These are phyloP conservation scores for Alternaria triticimaculans DNA, from an alignment of 2,329 filamentous ascomycete genomes.

Conservation along the genomic window DNA sequence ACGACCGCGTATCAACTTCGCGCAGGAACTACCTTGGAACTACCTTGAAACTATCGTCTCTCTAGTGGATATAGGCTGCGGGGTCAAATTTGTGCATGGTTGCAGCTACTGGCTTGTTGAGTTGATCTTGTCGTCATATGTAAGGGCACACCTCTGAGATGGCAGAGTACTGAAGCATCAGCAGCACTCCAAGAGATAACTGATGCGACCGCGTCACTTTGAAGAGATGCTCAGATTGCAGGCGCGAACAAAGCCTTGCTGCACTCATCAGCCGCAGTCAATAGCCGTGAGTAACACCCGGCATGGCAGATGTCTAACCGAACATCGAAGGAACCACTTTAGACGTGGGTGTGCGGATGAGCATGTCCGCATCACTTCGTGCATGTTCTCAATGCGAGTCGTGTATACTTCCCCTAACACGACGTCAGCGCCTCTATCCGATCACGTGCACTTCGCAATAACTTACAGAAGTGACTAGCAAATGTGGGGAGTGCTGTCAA, in stretches of 20 bases:
- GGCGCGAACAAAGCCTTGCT: background rate
- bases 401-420: background rate
- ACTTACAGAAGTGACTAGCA: slow-evolving; percentile 20
- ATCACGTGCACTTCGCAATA: slow-evolving; percentile 36
- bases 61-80: background rate
- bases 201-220: background rate
- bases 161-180: background rate
- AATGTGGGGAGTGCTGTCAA: slow-evolving; percentile 17
- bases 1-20: background rate
- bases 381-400: background rate
- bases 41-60: background rate
- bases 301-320: background rate
- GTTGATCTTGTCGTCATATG: background rate
- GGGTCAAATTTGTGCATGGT: background rate
- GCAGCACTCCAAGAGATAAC: background rate
- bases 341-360: background rate
- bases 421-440: background rate
- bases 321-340: background rate
- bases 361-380: background rate
- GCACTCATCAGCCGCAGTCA: background rate
- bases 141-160: background rate
- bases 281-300: background rate
- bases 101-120: background rate
- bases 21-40: background rate
- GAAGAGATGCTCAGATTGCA: background rate